Percentiles rank a stretch among this genome's conserved stretches.
phyloP scores from a whole-genome alignment of 1,284 basidiomycete genomes.

The Boletellus deceptivus region DNA sequence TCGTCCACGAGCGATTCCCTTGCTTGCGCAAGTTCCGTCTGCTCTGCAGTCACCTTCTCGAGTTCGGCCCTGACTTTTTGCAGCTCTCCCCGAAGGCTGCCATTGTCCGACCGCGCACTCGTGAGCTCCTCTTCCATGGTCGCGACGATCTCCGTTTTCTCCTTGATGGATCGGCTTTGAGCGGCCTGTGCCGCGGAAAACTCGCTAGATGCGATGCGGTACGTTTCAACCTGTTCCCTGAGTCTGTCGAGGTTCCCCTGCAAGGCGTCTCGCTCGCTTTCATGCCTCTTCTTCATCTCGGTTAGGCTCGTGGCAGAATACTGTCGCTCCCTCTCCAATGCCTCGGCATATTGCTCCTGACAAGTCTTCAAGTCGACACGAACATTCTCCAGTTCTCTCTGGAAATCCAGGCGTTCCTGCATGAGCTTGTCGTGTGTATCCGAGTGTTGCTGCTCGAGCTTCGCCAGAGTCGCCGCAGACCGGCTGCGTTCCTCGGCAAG shows the following conservation, averaged over 20 bases:
- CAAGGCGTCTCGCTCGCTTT: constrained; percentile 40
- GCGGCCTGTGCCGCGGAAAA: constrained; percentile 44
- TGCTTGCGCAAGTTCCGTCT: constrained; percentile 63
- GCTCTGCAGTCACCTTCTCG: constrained; percentile 53
- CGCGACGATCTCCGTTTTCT: constrained; percentile 49
- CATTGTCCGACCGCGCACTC: constrained; percentile 48
- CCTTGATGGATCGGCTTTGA: constrained; percentile 51
- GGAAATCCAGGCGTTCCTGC: constrained; percentile 24
- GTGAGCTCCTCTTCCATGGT: constrained; percentile 51
- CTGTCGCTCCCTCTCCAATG: constrained; percentile 36
- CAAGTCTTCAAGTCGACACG: constrained; percentile 14
- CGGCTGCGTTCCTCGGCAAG: constrained; percentile 42
- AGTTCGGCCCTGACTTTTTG: constrained; percentile 60
- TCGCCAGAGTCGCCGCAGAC: constrained; percentile 38
- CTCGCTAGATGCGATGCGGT: constrained; percentile 61
- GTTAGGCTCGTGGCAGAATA: constrained; percentile 30
- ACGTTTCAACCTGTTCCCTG: constrained; percentile 58
- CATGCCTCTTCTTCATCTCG: constrained; percentile 37
- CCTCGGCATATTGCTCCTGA: constrained; percentile 19
- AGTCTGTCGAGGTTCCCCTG: constrained; percentile 55
- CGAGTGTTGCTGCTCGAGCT: constrained; percentile 35
- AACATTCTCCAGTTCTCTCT: constrained; percentile 27
- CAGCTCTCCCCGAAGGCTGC: constrained; percentile 52
- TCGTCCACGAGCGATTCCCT: constrained; percentile 70
- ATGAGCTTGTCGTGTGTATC: constrained; percentile 31